Evolutionary conservation across 139 green algal species (phyloP).

Genomic region (Chlorella ohadii): DNA sequence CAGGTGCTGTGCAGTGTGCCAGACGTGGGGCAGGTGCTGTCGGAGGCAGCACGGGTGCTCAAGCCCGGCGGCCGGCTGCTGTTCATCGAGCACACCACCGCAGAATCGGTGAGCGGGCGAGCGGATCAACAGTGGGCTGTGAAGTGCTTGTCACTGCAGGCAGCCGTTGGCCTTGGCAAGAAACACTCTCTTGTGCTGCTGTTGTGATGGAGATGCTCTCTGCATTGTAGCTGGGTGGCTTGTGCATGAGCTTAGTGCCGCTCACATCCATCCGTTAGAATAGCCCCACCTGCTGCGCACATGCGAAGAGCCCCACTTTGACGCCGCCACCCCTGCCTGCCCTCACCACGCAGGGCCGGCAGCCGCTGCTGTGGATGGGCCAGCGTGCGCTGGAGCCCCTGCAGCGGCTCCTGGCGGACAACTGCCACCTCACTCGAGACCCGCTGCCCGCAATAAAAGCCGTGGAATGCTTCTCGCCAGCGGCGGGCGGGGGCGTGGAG

Average conservation of each 20-base stretch:
- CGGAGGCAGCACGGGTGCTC: slow-evolving; percentile 65
- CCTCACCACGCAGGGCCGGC: not conserved
- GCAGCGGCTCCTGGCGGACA: slow-evolving; percentile 71
- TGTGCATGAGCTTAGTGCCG: too few relatives aligned
- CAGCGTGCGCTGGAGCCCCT: slow-evolving; percentile 70
- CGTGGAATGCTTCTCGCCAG: not conserved
- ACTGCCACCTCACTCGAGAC: slow-evolving; percentile 72
- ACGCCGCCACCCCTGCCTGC: too few relatives aligned
- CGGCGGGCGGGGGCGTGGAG: not conserved
- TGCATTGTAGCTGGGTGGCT: too few relatives aligned
- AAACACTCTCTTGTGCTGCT: too few relatives aligned
- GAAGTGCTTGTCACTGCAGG: too few relatives aligned
- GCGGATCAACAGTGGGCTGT: not conserved
- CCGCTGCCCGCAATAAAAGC: slow-evolving; percentile 48
- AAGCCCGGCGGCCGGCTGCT: slow-evolving; percentile 65
- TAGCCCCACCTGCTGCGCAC: too few relatives aligned
- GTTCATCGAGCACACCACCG: slow-evolving; percentile 72
- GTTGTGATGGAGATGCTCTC: too few relatives aligned
- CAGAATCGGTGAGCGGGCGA: not conserved
- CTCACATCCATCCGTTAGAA: too few relatives aligned
- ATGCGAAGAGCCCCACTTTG: too few relatives aligned
- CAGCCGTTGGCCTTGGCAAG: too few relatives aligned
- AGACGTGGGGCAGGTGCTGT: slow-evolving; percentile 44
- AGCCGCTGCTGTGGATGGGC: slow-evolving; percentile 41
- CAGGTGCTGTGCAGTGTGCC: slow-evolving; percentile 72